These are phyloP conservation scores for Penicillium desertorum DNA, from an alignment of 495 filamentous ascomycete species.

Conservation along the genomic window DNA sequence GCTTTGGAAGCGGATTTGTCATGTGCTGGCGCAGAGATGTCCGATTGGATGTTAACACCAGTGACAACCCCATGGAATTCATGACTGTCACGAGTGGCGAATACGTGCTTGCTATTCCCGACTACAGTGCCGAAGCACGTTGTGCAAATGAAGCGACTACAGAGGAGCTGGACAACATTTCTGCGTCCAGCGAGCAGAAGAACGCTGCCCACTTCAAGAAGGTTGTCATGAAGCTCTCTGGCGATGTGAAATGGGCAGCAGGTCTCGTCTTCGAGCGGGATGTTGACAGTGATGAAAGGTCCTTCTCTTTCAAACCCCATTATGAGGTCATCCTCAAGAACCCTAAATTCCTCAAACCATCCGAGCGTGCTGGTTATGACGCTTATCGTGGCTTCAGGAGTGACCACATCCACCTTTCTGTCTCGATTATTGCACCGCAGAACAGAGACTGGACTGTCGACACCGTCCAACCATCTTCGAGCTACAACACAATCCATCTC, in stretches of 20 bases:
- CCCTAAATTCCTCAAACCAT: constrained; percentile 66
- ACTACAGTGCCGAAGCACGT: constrained; percentile 85
- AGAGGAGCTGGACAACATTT: constrained; percentile 60
- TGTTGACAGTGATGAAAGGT: constrained; percentile 60
- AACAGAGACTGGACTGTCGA: constrained; percentile 72
- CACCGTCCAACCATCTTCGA: constrained; percentile 69
- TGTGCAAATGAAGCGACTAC: constrained; percentile 56
- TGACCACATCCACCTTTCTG: constrained; percentile 90
- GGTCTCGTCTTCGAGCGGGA: constrained; percentile 91
- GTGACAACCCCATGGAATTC: constrained; percentile 83
- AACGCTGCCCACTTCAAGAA: constrained; percentile 87
- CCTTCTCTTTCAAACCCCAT: constrained; percentile 86
- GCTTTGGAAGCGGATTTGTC: constrained; percentile 88
- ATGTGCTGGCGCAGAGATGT: constrained; percentile 98
- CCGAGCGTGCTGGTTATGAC: constrained; percentile 64
- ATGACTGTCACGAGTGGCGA: constrained; percentile 95
- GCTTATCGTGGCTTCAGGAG: constrained; percentile 93
- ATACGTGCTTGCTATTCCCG: constrained; percentile 89
- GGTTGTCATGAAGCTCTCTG: constrained; percentile 96
- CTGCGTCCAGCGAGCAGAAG: constrained; percentile 64
- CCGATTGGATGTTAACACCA: constrained; percentile 75
- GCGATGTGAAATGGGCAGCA: constrained; percentile 85
- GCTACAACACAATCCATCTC: constrained; percentile 93
- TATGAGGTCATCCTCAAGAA: constrained; percentile 86
- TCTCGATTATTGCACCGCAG: constrained; percentile 81